A percentile compares a stretch with the other conserved stretches of the same genome.
These are phyloP conservation scores for Phaeosphaeriaceae sp. DNA, from an alignment of 2,329 filamentous ascomycete genomes.

Conservation along the genomic window DNA sequence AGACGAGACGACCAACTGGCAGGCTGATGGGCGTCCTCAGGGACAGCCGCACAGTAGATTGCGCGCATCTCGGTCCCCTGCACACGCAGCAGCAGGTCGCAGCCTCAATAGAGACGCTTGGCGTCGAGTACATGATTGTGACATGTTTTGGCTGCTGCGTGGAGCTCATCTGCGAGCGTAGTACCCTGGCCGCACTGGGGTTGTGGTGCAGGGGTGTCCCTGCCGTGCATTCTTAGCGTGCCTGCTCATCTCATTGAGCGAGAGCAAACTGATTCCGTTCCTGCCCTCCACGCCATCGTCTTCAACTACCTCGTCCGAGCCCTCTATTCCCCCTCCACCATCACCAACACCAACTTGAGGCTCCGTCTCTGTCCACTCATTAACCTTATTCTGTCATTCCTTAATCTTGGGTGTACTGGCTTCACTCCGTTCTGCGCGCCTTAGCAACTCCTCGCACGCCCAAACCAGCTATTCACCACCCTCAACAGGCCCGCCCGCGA, in stretches of 20 bases:
- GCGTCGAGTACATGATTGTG: neutral
- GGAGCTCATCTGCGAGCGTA: too few relatives aligned
- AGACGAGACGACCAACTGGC: slow-evolving; percentile 1
- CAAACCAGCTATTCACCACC: slow-evolving; percentile 13
- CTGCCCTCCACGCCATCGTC: slow-evolving; percentile 23
- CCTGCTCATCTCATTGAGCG: neutral
- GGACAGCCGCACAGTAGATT: slow-evolving; percentile 7
- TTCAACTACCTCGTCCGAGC: slow-evolving; percentile 10
- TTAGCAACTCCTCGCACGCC: neutral
- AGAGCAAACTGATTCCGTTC: slow-evolving; percentile 15
- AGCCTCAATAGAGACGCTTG: neutral
- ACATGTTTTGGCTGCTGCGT: neutral
- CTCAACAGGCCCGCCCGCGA: slow-evolving; percentile 13
- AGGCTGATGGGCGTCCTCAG: slow-evolving; percentile 10
- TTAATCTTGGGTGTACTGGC: slow-evolving; percentile 49
- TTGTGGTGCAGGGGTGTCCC: neutral
- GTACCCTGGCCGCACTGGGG: neutral
- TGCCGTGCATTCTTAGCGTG: neutral
- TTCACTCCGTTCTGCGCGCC: slow-evolving; percentile 28
- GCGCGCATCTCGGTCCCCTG: neutral
- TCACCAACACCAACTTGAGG: slow-evolving; percentile 34
- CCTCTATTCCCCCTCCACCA: slow-evolving; percentile 44
- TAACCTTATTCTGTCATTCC: slow-evolving; percentile 42
- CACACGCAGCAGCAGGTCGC: neutral
- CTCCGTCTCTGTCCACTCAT: slow-evolving; percentile 48